Base-by-base conservation (phyloP, 2,329 filamentous ascomycete species). In the Colletotrichum tropicicola region DNA sequence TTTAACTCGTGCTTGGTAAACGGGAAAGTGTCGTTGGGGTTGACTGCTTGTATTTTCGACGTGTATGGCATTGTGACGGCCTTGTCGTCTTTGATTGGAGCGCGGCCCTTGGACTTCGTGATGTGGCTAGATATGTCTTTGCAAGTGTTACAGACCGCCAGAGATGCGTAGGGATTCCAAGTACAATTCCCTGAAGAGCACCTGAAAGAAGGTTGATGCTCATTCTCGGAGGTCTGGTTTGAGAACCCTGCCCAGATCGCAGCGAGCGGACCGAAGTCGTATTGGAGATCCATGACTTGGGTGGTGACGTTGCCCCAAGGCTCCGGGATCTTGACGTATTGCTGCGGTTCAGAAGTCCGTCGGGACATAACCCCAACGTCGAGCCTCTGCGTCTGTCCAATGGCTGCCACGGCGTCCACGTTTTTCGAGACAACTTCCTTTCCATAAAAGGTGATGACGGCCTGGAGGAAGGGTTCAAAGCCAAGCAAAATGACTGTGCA, bases 191-290 rank as follows among this genome's bases (percentile, higher is more conserved):
- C 44, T 2, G 44, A 15, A 1, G 43, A 6, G 21, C 55, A 58
- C 3, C 1, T 9, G 5, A 49, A 58, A 3, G 21, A 3, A 4
- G 45, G 21, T 1, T 39, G 19, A 7, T 48, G 52, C 4, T 41
- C 28, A 1, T 39, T 30, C 1, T 10, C n/a, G 0, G 12, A 23
- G 35, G 6, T 51, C 10, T n/a, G 17, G 30, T 51, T 21, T 3
- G 43, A 58, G 12, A 58, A 51, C 15, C 44, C 55, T 15, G 15
- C 44, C 32, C 45, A 58, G 13, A 58, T 28, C 4, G 55, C 55
- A 2, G 55, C 30, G 13, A 58, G 23, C 3, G 45, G 13, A 6
- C 32, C 55, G 6, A 58, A 48, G 2, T 58, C 55, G 5, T 45
- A 57, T 35, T 47, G 12, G 4, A 54, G 9, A 2, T 17, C 15